Evolutionary conservation across 805 yeast genomes (phyloP), one percentile per base, ranked within the genome.

Genomic region (Tetrapisispora namnaoensis): DNA sequence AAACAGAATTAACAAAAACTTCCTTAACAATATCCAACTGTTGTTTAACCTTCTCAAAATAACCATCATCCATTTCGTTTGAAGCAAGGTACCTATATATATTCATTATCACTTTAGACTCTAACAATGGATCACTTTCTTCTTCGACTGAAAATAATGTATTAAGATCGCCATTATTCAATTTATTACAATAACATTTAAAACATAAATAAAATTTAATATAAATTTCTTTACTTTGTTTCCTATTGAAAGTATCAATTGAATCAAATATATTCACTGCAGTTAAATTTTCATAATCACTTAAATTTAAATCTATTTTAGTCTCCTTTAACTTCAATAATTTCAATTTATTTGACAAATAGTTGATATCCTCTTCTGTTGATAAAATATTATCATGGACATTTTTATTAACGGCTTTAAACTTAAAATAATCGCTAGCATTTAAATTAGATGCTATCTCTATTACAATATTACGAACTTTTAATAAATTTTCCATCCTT

Each of bases 1-100:
- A 61, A 8, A 84, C 72, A 0, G 93, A 86, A 59, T 76, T 83
- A 38, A 83, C 82, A 59, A 87, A 86, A 18, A 86, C 70, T 57
- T 83, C 91, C 46, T 57, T 58, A 10, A 64, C 44, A 30, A 62
- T 54, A 16, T 52, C 54, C 14, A 57, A 47, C 36, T 60, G 56
- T n/a, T 55, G 57, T 17, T 52, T 45, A 4, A 57, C 53, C 37
- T 53, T 53, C 10, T 42, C 50, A 44, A 44, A 61, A 22, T 53
- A 53, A 2, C 52, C 49, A 27, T 20, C 36, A 49, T 58, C 63
- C 37, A 53, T 55, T 6, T 30, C 37, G 42, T 58, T 59, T 9
- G 60, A 57, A 16, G 53, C 44, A 44, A 57, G 59, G 44, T 53
- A 65, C 21, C 44, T 49, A 16, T 48, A 20, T 17, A 65, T 52